Base-by-base conservation (phyloP, 129 eudicot species). In the Sambucus nigra region DNA sequence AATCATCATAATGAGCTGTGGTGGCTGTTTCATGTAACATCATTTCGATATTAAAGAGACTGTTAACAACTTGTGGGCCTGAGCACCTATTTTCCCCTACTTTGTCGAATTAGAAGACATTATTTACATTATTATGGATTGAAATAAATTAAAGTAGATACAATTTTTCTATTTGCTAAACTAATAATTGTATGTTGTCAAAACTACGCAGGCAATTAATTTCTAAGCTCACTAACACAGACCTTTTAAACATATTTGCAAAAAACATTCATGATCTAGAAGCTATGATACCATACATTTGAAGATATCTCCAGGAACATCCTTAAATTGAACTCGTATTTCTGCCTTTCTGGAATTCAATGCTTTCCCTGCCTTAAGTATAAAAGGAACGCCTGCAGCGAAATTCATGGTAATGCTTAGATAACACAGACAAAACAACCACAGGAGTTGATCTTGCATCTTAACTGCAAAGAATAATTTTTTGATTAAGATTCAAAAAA, bases 311-410 rank as follows among this genome's bases (percentile, higher is more conserved):
- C 95, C 95, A 13, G 98, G 98, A 39, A 89, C 98, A 54, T 85
- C 95, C 86, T 89, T 89, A 64, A 85, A 89, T 48, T 89, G 98
- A 53, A 89, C 77, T 20, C 98, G 89, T 26, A 89, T 85, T 76
- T 89, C 98, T 38, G 98, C 98, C 80, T 89, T 89, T 55, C 95
- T 76, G 25, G 98, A 89, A 59, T 76, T 79, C 54, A 89, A 63
- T 13, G 98, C 95, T 68, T 89, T 89, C 57, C 98, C 98, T 20
- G 98, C 98, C 68, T 89, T 89, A 32, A 89, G 82, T 41, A 89
- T 73, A 51, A 89, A 89, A 12, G 98, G 98, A 60, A 89, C 98
- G 64, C 97, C 97, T 88, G 69, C 70, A 75, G 16, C 49, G 69
- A 53, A 32, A 52, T 48, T 53, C 16, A 29, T 9, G 14, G 33